These are phyloP conservation scores for Alternaria sp. DNA, from an alignment of 2,329 filamentous ascomycete genomes.

Conservation along the genomic window DNA sequence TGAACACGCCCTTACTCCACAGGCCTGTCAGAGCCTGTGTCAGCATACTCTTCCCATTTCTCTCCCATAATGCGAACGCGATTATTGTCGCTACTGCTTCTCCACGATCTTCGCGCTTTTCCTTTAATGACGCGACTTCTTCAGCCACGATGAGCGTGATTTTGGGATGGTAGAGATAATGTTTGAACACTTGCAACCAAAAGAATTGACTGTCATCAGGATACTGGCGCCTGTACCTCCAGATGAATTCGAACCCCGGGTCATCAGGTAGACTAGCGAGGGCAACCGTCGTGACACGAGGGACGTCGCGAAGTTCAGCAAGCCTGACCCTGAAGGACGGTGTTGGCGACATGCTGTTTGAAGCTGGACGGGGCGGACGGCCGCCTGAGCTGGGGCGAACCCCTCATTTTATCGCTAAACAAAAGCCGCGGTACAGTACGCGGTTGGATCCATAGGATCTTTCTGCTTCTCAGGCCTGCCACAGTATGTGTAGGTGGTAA, in stretches of 20 bases:
- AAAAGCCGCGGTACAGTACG: not conserved
- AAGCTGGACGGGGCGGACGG: not conserved
- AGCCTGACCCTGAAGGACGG: not conserved
- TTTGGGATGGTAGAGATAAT: not conserved
- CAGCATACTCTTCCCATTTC: not conserved
- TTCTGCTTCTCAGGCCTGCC: not conserved
- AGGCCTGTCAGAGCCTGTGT: not conserved
- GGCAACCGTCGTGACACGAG: not conserved
- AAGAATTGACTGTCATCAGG: not conserved
- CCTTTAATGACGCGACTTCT: not conserved
- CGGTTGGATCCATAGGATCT: not conserved
- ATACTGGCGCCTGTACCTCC: not conserved
- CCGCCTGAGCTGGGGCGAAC: not conserved
- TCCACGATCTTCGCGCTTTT: not conserved
- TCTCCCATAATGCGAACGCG: not conserved
- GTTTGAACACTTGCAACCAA: not conserved
- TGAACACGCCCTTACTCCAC: not conserved
- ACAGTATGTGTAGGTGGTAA: not conserved
- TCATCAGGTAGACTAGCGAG: not conserved
- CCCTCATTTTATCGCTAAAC: not conserved
- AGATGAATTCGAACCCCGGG: not conserved
- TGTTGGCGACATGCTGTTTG: not conserved
- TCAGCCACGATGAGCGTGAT: not conserved
- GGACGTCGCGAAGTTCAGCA: not conserved
- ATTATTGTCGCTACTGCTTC: not conserved